A percentile compares a stretch with the other conserved stretches of the same genome.
Evolutionary conservation across 83 land plant genomes (phyloP).

Genomic region (Picea mariana): DNA sequence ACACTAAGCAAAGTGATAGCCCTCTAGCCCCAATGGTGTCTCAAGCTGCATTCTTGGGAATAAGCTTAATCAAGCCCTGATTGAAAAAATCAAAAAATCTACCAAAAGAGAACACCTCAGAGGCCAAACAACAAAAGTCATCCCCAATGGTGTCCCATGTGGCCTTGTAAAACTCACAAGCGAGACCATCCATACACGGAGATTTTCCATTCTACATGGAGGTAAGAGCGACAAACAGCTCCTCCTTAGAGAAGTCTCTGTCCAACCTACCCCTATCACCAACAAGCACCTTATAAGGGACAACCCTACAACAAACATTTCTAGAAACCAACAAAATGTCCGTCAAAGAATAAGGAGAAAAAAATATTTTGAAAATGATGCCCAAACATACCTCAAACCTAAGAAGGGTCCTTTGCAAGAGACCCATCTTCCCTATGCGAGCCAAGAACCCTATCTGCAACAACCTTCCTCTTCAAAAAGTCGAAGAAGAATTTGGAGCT

Average conservation of each 20-base stretch:
- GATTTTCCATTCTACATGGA: not conserved
- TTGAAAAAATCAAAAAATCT: not conserved
- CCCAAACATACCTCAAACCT: not conserved
- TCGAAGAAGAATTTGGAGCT: no score
- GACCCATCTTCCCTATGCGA: not conserved
- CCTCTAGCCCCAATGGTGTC: no score
- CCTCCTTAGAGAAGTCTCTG: not conserved
- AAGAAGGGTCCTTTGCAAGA: not conserved
- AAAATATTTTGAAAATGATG: not conserved
- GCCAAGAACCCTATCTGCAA: not conserved
- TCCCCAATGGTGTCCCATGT: not conserved
- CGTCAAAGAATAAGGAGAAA: not conserved
- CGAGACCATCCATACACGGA: not conserved
- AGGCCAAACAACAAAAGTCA: not conserved
- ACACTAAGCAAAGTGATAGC: no score
- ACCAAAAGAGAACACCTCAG: not conserved
- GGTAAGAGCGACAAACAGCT: not conserved
- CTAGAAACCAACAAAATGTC: not conserved
- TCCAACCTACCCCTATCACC: not conserved
- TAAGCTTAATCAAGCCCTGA: not conserved
- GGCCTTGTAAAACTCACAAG: not conserved
- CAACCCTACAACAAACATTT: not conserved
- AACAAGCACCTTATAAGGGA: not conserved
- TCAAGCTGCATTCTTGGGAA: no score
- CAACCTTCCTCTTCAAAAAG: no score